phyloP scores from a whole-genome alignment of 495 filamentous ascomycete species.

The Letharia columbiana region DNA sequence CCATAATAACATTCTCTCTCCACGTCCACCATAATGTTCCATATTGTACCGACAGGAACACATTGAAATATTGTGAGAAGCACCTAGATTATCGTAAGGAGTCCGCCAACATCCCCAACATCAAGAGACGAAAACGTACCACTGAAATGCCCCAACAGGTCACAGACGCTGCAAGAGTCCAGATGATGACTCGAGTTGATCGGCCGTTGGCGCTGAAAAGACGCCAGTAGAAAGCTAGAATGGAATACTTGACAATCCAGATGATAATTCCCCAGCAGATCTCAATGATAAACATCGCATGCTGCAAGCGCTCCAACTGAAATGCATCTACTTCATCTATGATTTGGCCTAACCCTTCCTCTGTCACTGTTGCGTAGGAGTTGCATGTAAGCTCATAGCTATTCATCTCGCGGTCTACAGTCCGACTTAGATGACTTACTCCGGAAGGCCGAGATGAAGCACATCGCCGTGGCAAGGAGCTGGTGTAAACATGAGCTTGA shows the following conservation, averaged over 20 bases:
- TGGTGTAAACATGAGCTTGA: not conserved
- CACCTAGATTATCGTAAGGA: constrained; percentile 13
- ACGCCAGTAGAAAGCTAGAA: constrained; percentile 1
- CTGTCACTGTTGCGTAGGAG: not conserved
- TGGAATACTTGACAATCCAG: not conserved
- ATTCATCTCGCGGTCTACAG: not conserved
- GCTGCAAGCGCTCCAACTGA: constrained; percentile 22
- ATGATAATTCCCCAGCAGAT: too few species aligned
- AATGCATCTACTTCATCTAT: constrained; percentile 1
- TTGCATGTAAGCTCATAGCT: not conserved
- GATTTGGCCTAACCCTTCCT: not conserved
- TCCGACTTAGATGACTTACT: not conserved
- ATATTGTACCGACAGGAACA: constrained; percentile 25
- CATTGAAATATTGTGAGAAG: constrained; percentile 32
- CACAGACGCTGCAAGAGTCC: not conserved
- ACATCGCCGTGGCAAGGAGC: constrained; percentile 3
- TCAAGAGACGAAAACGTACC: constrained; percentile 12
- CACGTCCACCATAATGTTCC: constrained; percentile 21
- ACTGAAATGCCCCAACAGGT: not conserved
- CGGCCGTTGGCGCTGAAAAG: not conserved
- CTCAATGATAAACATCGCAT: too few species aligned
- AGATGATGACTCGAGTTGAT: constrained; percentile 19
- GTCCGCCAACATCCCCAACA: not conserved
- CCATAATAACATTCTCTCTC: constrained; percentile 21
- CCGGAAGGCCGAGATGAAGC: not conserved